A percentile compares a stretch with the other conserved stretches of the same genome.
phyloP scores from a whole-genome alignment of 768 basidiomycete species.

The Russula sp. region DNA sequence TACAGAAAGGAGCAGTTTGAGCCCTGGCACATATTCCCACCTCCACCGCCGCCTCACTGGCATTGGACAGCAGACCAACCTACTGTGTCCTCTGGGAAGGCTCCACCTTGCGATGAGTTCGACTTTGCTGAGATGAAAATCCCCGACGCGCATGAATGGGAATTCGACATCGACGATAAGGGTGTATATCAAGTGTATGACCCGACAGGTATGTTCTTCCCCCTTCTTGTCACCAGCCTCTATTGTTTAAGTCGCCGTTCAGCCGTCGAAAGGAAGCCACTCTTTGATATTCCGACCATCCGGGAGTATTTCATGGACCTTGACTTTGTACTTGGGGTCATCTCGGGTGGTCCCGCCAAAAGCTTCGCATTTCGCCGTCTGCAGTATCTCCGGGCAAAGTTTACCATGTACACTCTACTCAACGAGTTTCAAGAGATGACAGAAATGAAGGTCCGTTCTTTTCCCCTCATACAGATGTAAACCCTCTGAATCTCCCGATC shows the following conservation, averaged over 20 bases:
- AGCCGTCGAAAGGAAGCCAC: constrained; percentile 41
- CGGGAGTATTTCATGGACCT: constrained; percentile 95
- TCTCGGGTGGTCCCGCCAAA: constrained; percentile 93
- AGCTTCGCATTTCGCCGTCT: constrained; percentile 89
- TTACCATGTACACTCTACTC: constrained; percentile 84
- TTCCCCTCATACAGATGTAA: not conserved
- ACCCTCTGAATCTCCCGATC: not conserved
- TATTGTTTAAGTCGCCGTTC: not conserved
- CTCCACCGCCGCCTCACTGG: constrained; percentile 94
- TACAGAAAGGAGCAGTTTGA: constrained; percentile 32
- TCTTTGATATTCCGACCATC: constrained; percentile 75
- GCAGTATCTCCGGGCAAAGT: constrained; percentile 89
- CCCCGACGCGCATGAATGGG: constrained; percentile 51
- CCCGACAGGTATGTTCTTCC: constrained; percentile 28
- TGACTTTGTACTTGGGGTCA: constrained; percentile 84
- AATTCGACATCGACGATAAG: constrained; percentile 71
- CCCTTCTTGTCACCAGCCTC: not conserved
- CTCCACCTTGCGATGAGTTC: constrained; percentile 44
- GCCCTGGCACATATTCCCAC: constrained; percentile 87
- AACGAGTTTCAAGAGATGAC: constrained; percentile 92
- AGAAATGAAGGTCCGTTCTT: constrained; percentile 86
- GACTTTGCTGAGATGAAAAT: constrained; percentile 65
- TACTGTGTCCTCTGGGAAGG: constrained; percentile 33
- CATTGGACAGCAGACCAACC: constrained; percentile 60
- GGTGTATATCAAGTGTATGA: constrained; percentile 87